Evolutionary conservation across 306 rosid species (phyloP), one percentile per base, ranked within the genome.

Genomic region (Potentilla sterilis): DNA sequence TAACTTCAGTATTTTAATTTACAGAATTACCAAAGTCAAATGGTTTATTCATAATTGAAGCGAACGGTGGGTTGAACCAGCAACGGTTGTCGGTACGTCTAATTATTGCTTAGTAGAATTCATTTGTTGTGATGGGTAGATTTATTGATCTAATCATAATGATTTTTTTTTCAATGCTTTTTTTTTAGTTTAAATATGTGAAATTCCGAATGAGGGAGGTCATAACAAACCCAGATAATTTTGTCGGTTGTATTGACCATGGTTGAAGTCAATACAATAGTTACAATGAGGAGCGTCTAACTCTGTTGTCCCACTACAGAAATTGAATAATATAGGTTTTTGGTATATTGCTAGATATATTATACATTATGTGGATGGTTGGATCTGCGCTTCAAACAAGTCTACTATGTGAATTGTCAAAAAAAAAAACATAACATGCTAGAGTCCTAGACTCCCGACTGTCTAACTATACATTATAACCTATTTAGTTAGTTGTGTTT

Each of bases 1-100:
- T 52, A 10, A 38, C 48, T 47, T 22, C 46, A 54, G 69, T 38
- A 24, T 67, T 34, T 62, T 68, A 37, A 15, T 34, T 58, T 76
- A 1, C 87, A 94, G 97, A 81, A 80, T 85, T 90, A 87, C 96
- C 93, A 47, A 83, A 86, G 86, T 93, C 97, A 77, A 93, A 89
- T 66, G 97, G 98, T 63, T 87, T 83, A 83, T 88, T 93, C 81
- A 93, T 93, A 82, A 89, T 93, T 77, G 98, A 94, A 94, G 98
- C 98, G 35, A 94, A 94, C 75, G 98, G 98, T 73, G 98, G 97
- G 69, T 82, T 94, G 82, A 94, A 94, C 81, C 98, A 95, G 85
- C 98, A 95, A 79, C 93, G 98, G 24, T 64, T 95, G 69, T 90
- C 97, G 96, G 98, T 95, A 87, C 43, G 97, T 77, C 73, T 71